phyloP scores from a whole-genome alignment of 2,329 filamentous ascomycete genomes.

The Nigrograna mackinnonii region DNA sequence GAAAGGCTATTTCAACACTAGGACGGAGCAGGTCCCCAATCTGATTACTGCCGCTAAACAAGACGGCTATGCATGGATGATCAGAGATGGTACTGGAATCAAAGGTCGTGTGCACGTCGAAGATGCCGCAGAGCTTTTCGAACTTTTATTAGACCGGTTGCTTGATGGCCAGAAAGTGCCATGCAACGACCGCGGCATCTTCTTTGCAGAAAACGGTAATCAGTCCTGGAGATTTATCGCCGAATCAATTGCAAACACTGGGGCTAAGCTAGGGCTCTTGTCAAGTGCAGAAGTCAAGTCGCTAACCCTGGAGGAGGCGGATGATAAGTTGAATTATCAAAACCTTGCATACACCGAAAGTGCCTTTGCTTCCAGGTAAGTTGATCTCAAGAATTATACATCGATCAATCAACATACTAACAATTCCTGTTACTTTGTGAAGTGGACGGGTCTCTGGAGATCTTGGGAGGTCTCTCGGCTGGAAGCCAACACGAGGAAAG shows the following conservation, averaged over 20 bases:
- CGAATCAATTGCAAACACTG: slow-evolving; percentile 38
- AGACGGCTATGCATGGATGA: slow-evolving; percentile 31
- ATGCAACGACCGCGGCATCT: slow-evolving; percentile 43
- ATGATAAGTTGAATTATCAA: no score
- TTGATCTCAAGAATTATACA: no score
- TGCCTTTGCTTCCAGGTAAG: no score
- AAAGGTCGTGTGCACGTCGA: slow-evolving; percentile 52
- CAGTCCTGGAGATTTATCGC: slow-evolving; percentile 47
- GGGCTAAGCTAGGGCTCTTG: slow-evolving; percentile 33
- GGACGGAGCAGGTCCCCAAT: slow-evolving; percentile 43
- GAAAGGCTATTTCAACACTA: slow-evolving; percentile 46
- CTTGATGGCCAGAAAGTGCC: slow-evolving; percentile 32
- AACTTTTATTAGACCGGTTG: slow-evolving; percentile 39
- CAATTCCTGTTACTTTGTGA: no score
- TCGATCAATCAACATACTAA: no score
- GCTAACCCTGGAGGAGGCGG: slow-evolving; percentile 32
- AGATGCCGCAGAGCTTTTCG: slow-evolving; percentile 49
- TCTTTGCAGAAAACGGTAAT: slow-evolving; percentile 47
- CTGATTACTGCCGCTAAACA: slow-evolving; percentile 35
- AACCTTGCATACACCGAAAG: no score
- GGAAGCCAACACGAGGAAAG: neutral
- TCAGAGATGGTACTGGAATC: slow-evolving; percentile 42
- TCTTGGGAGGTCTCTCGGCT: neutral
- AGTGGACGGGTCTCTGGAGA: no score
- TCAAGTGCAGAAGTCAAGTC: slow-evolving; percentile 25